These are phyloP conservation scores for Paramecium caudatum DNA, from an alignment of 73 alveolate genomes.

Conservation along the genomic window DNA sequence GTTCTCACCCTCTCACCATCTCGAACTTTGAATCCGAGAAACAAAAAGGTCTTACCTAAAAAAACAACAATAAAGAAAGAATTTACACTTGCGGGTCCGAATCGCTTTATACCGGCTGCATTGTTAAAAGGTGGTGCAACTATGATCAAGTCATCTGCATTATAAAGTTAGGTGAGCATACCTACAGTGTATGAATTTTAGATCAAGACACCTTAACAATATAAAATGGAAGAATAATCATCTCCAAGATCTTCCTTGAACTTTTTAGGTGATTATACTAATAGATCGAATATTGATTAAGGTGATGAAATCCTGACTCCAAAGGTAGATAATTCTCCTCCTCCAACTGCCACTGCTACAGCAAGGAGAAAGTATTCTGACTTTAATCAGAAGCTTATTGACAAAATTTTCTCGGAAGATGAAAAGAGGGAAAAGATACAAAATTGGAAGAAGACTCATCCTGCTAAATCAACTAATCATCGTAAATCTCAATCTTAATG, in stretches of 20 bases:
- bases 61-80: background rate
- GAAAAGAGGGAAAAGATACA: background rate
- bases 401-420: conserved; percentile 48
- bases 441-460: conserved; percentile 7
- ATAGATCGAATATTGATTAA: background rate
- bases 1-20: background rate
- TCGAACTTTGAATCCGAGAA: background rate
- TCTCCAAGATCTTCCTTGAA: conserved; percentile 12
- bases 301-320: background rate
- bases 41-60: background rate
- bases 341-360: background rate
- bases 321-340: background rate
- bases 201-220: background rate
- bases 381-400: conserved; percentile 27
- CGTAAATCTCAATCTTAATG: background rate
- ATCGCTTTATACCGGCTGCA: background rate
- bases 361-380: conserved; percentile 27
- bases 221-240: background rate
- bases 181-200: background rate
- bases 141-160: background rate
- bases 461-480: background rate
- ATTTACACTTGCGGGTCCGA: background rate
- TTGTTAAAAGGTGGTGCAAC: background rate
- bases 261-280: background rate
- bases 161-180: background rate